Conservation (phyloP, 352 stramenopile genomes). For the Phytopythium helicoides region DNA sequence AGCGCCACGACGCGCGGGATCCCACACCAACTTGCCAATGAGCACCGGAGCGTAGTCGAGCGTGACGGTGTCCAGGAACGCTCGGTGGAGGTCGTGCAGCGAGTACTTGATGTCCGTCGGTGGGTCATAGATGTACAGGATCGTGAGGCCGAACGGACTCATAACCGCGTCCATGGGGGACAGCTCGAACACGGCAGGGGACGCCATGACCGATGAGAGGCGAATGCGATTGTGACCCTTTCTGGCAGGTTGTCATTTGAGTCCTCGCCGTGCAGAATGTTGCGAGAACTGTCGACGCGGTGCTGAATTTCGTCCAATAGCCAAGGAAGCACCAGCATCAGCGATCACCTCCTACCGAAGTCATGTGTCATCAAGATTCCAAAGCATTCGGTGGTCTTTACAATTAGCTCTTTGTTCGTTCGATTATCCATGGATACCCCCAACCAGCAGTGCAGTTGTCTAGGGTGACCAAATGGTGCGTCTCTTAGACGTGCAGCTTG, state of each 20-base stretch:
- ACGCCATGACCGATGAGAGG: background rate
- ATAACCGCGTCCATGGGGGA: conserved; percentile 56
- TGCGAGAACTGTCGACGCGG: too few relatives aligned
- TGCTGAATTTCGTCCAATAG: too few relatives aligned
- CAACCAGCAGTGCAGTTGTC: too few relatives aligned
- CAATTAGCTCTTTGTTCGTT: too few relatives aligned
- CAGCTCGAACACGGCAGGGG: conserved; percentile 15
- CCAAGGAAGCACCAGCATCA: too few relatives aligned
- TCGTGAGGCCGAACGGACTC: conserved; percentile 34
- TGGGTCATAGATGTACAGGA: conserved; percentile 59
- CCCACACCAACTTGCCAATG: conserved; percentile 24
- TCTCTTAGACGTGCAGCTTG: conserved; percentile 12
- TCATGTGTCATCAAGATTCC: too few relatives aligned
- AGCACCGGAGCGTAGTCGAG: conserved; percentile 50
- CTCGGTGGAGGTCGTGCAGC: conserved; percentile 32
- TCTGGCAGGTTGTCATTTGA: background rate
- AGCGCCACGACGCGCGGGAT: conserved; percentile 19
- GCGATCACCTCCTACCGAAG: too few relatives aligned
- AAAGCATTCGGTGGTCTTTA: too few relatives aligned
- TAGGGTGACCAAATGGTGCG: background rate
- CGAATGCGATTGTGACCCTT: background rate
- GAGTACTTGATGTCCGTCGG: conserved; percentile 19
- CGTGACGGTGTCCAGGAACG: conserved; percentile 30
- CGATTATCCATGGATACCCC: too few relatives aligned
- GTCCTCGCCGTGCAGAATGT: too few relatives aligned